Evolutionary conservation across 768 basidiomycete genomes (phyloP).

Genomic region (Russula compacta): DNA sequence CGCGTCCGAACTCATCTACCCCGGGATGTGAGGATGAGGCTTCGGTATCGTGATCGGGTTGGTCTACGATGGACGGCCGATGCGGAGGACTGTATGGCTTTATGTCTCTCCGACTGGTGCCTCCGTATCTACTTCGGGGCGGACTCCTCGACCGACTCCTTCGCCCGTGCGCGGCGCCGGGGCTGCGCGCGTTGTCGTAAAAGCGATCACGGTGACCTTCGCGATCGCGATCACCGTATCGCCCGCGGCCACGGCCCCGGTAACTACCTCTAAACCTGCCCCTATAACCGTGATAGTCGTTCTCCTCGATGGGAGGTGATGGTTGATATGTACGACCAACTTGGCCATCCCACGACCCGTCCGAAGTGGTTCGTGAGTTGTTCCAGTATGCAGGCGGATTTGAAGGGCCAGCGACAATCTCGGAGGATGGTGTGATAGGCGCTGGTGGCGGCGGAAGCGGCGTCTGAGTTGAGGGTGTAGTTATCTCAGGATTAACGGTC

Average conservation of each 20-base stretch:
- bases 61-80: slow-evolving; percentile 19
- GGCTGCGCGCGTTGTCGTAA: slow-evolving; percentile 33
- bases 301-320: slow-evolving; percentile 37
- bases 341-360: slow-evolving; percentile 45
- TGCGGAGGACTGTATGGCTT: slow-evolving; percentile 53
- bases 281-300: slow-evolving; percentile 45
- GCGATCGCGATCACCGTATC: slow-evolving; percentile 46
- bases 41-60: slow-evolving; percentile 16
- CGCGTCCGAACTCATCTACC: slow-evolving; percentile 84
- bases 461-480: background rate
- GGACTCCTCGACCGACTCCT: slow-evolving; percentile 73
- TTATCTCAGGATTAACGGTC: slow-evolving; percentile 31
- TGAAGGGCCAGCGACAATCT: slow-evolving; percentile 7
- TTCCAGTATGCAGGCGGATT: slow-evolving; percentile 5
- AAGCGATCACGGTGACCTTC: slow-evolving; percentile 37
- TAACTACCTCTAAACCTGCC: slow-evolving; percentile 45
- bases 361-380: slow-evolving; percentile 22
- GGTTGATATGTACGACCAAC: slow-evolving; percentile 47
- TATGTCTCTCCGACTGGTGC: slow-evolving; percentile 35
- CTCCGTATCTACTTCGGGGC: slow-evolving; percentile 40
- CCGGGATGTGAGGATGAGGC: slow-evolving; percentile 27
- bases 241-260: slow-evolving; percentile 53
- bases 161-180: slow-evolving; percentile 33
- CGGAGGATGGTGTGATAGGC: background rate
- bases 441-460: slow-evolving; percentile 20